Evolutionary conservation across 2,329 filamentous ascomycete genomes (phyloP).

Genomic region (Calonectria pauciramosa): DNA sequence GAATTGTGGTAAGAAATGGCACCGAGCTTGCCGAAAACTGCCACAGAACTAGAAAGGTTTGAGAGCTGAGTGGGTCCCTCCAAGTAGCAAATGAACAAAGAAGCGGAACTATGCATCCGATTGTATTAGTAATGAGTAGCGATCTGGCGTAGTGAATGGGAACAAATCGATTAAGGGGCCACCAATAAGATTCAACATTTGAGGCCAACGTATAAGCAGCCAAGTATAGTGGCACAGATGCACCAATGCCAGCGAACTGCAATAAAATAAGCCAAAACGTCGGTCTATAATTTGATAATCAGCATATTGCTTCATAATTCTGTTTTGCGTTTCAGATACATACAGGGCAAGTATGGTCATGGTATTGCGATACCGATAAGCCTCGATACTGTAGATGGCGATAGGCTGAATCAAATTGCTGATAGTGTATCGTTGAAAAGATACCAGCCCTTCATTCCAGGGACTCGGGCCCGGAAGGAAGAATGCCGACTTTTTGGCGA

Average conservation of each 20-base stretch:
- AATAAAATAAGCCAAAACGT: background rate
- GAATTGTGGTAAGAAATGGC: background rate
- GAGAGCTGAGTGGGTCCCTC: background rate
- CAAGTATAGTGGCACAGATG: constrained; percentile 3
- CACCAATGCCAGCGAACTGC: background rate
- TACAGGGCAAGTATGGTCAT: background rate
- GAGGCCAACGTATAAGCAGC: constrained; percentile 8
- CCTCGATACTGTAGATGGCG: background rate
- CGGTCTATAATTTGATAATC: background rate
- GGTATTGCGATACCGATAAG: background rate
- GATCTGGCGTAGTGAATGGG: background rate
- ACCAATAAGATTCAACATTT: constrained; percentile 12
- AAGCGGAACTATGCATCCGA: background rate
- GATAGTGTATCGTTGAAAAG: constrained; percentile 13
- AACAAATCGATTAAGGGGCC: constrained; percentile 2
- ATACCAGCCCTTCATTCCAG: background rate
- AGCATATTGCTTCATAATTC: background rate
- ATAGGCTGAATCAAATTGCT: background rate
- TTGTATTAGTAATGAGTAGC: background rate
- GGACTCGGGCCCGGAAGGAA: background rate
- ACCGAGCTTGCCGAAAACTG: background rate
- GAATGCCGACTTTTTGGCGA: background rate
- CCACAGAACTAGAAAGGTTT: background rate
- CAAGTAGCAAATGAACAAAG: background rate
- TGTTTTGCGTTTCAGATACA: background rate